Base-by-base conservation (phyloP, 768 basidiomycete species). In the Pseudohyphozyma bogoriensis region DNA sequence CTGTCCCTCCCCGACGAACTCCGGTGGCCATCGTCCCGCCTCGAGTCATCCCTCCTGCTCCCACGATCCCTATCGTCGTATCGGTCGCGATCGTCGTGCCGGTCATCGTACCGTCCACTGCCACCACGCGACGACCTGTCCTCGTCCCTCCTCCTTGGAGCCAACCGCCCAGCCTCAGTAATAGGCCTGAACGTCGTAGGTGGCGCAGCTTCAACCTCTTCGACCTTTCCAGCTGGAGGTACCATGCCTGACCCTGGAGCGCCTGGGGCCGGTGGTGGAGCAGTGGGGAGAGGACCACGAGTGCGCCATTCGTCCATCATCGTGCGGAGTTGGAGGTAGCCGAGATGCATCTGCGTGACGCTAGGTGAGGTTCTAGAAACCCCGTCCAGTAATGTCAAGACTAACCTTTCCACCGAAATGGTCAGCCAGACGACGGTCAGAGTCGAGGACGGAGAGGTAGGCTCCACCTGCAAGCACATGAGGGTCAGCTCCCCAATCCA, bases 381-480 rank as follows among this genome's bases (percentile, higher is more conserved):
- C n/a, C n/a, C n/a, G n/a, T n/a, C n/a, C n/a, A n/a, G n/a, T n/a
- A n/a, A n/a, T n/a, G 29, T 29, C 29, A 22, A 22, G 28, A 24
- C 85, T 74, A 70, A 89, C 93, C 79, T 99, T 99, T 71, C 95
- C 95, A 76, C 95, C 95, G 78, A 99, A 99, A 75, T 99, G 95
- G 78, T 99, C 95, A 54, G 95, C 95, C 62, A 99, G 78, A 73
- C 95, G 90, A 73, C 93, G 85, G 78, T 99, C 95, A 59, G 93
- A 96, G 76, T 99, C 95, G 51, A 97, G 80, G 39, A 99, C 89
- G 20, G 89, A 93, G 47, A 99, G 81, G 79, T 97, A 97, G n/a
- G 95, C 95, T n/a, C n/a, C n/a, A n/a, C n/a, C 50, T 49, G 47
- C 47, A 26, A 9, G 26, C 11, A 37, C 10, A 29, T 8, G 29